These are phyloP conservation scores for Rubroboletus pulcherrimus DNA, from an alignment of 768 basidiomycete genomes.

Conservation along the genomic window DNA sequence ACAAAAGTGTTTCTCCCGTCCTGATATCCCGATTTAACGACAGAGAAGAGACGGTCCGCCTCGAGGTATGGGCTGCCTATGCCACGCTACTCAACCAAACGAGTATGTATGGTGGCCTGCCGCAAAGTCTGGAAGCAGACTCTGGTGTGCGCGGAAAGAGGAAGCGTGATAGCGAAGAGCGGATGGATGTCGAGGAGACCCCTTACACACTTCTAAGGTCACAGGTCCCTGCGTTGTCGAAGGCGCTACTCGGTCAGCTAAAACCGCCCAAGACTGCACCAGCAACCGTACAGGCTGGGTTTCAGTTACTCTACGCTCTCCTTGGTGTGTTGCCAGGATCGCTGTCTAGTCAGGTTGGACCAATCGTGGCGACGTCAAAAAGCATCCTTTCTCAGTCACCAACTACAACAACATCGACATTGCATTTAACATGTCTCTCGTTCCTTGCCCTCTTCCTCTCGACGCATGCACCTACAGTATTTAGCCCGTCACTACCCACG, in stretches of 20 bases:
- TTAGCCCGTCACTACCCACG: conserved; percentile 53
- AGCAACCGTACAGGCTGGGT: conserved; percentile 80
- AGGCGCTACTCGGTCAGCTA: conserved; percentile 81
- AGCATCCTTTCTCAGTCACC: conserved; percentile 62
- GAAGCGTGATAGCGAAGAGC: conserved; percentile 72
- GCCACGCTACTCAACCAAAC: conserved; percentile 81
- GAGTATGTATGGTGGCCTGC: conserved; percentile 65
- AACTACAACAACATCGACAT: conserved; percentile 71
- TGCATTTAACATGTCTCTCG: conserved; percentile 80
- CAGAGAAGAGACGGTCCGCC: conserved; percentile 89
- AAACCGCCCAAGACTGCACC: conserved; percentile 76
- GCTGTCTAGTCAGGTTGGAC: conserved; percentile 61
- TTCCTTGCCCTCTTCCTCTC: conserved; percentile 86
- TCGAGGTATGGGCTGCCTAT: conserved; percentile 92
- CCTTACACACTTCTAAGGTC: conserved; percentile 67
- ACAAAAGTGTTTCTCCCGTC: conserved; percentile 81
- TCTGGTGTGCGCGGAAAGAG: conserved; percentile 58
- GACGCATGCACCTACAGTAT: conserved; percentile 55
- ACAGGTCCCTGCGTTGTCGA: conserved; percentile 77
- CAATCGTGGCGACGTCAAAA: conserved; percentile 63
- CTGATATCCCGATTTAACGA: conserved; percentile 91
- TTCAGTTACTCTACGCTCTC: conserved; percentile 70
- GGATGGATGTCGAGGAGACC: conserved; percentile 70
- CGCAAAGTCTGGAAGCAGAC: conserved; percentile 48
- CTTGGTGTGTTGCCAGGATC: conserved; percentile 81